Conservation (phyloP, 2,329 filamentous ascomycete species). For the Microdochium nivale region DNA sequence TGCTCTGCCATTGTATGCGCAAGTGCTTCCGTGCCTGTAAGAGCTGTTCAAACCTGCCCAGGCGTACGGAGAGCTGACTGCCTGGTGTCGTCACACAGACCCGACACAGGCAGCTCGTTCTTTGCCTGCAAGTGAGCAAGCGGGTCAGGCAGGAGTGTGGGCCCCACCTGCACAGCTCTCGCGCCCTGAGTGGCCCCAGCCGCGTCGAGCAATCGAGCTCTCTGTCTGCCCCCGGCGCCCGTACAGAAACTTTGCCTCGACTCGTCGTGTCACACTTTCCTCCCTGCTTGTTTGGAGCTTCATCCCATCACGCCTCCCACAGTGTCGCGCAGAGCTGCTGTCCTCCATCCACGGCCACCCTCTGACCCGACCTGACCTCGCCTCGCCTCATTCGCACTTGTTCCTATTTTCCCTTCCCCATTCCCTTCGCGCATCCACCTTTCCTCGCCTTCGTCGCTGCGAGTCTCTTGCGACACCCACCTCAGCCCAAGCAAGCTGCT, state of each 20-base stretch:
- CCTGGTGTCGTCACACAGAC: no score
- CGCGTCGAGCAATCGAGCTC: no score
- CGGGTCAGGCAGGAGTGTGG: no score
- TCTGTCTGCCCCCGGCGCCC: no score
- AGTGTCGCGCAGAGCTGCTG: background rate
- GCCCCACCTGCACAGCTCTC: background rate
- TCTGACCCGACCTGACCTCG: background rate
- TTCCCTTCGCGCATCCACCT: background rate
- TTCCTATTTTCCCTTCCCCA: background rate
- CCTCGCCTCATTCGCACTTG: background rate
- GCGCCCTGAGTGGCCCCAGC: background rate
- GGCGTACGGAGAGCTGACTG: no score
- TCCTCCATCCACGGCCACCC: background rate
- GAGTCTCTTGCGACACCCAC: background rate
- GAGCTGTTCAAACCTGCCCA: no score
- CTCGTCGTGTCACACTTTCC: no score
- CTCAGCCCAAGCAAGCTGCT: background rate
- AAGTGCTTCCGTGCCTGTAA: no score
- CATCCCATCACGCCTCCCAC: conserved; percentile 1
- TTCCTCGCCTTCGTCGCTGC: background rate
- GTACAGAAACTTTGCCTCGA: no score
- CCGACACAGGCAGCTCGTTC: no score
- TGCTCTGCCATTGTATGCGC: no score
- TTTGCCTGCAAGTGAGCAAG: no score
- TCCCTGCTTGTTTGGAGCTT: background rate